Evolutionary conservation across 2,329 filamentous ascomycete species (phyloP), one percentile per base, ranked within the genome.

Genomic region (Clonostachys chloroleuca): DNA sequence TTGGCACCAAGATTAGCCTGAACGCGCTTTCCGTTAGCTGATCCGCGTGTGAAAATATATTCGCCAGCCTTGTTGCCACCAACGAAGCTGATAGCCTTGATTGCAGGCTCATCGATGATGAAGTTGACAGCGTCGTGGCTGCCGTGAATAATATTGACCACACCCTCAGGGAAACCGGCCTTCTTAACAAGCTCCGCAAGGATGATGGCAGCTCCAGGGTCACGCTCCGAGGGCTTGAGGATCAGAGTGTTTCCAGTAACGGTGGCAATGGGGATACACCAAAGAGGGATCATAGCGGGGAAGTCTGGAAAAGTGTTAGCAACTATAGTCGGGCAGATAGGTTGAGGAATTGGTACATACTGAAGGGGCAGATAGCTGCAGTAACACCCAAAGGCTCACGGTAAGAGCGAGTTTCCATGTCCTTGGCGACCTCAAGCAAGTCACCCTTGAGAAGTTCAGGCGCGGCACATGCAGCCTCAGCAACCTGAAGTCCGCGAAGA

Each of bases 1-100:
- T 92, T 91, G 51, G 87, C 87, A 40, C 87, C 87, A 47, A 92
- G 70, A 67, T 92, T 91, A 58, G 87, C 87, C 67, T 92, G 87
- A 30, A 89, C 86, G 55, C 87, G 83, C 74, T 92, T 92, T 57
- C 87, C 87, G 56, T 90, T 87, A 53, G 85, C 85, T 3, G 84
- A 87, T 12, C 81, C 87, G 43, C 86, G 78, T 40, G 74, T 65
- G 66, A 83, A 91, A 62, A 92, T 91, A 69, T 92, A 91, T 67
- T 91, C 86, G 61, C 87, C 87, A 12, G 87, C 87, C 72, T 87
- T 86, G 74, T 91, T 91, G 63, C 83, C 81, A 49, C 87, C 87
- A 17, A 92, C 87, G 56, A 92, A 92, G 62, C 80, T 86, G 56
- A 92, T 80, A 36, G 87, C 87, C 74, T 90, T 90, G 73, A 92